Percentiles rank a stretch among this genome's conserved stretches.
Conservation (phyloP, 2,329 filamentous ascomycete genomes). For the Neocatenulostroma microsporum region DNA sequence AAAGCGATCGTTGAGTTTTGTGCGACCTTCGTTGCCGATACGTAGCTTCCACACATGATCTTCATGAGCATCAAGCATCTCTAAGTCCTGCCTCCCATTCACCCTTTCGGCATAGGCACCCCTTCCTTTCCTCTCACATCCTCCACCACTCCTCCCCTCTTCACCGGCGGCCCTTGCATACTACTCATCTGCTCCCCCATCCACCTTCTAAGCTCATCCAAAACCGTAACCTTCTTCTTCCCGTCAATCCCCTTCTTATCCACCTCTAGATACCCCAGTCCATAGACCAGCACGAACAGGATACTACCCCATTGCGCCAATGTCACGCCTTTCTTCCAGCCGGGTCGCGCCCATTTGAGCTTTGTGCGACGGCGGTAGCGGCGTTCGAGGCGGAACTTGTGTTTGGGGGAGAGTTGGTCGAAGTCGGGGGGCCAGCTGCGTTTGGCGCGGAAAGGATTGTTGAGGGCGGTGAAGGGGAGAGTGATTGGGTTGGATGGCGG, state of each 20-base stretch:
- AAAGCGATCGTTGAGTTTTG: too few species aligned
- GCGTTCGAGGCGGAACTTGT: constrained; percentile 71
- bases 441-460: constrained; percentile 57
- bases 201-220: constrained; percentile 41
- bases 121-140: too few species aligned
- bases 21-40: too few species aligned
- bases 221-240: constrained; percentile 43
- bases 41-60: too few species aligned
- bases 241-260: too few species aligned
- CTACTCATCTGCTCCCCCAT: constrained; percentile 4
- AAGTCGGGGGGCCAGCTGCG: constrained; percentile 76
- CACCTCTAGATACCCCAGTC: constrained; percentile 54
- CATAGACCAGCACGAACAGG: constrained; percentile 48
- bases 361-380: constrained; percentile 65
- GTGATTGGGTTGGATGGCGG: constrained; percentile 18
- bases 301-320: constrained; percentile 57
- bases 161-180: too few species aligned
- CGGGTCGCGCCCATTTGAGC: constrained; percentile 53
- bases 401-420: constrained; percentile 57
- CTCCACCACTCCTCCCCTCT: too few species aligned
- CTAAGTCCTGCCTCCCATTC: too few species aligned
- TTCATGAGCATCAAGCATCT: too few species aligned
- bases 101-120: too few species aligned
- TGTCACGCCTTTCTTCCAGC: constrained; percentile 58
- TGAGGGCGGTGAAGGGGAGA: constrained; percentile 36